These are phyloP conservation scores for Chlorophyllum brunneum DNA, from an alignment of 768 basidiomycete species.

Conservation along the genomic window DNA sequence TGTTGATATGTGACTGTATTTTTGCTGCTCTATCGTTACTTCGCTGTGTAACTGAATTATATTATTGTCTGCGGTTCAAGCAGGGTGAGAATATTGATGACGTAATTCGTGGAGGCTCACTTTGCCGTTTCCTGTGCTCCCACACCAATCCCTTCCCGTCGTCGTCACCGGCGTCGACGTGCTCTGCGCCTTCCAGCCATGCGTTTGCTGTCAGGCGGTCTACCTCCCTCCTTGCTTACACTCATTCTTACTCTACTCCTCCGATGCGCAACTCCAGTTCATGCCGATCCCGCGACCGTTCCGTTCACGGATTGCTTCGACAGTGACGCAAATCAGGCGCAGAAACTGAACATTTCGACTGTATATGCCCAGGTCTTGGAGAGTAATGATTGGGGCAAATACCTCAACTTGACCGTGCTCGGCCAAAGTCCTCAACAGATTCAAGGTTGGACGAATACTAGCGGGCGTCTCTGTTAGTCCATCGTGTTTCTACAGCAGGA, in stretches of 20 bases:
- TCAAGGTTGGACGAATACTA: slow-evolving; percentile 52
- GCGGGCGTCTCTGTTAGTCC: slow-evolving; percentile 63
- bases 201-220: neutral
- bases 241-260: slow-evolving; percentile 26
- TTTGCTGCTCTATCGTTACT: slow-evolving; percentile 4
- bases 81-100: slow-evolving; percentile 10
- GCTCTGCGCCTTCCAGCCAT: neutral
- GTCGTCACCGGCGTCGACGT: neutral
- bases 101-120: slow-evolving; percentile 1
- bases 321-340: slow-evolving; percentile 37
- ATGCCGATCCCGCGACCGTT: slow-evolving; percentile 58
- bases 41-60: neutral
- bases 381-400: slow-evolving; percentile 34
- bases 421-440: slow-evolving; percentile 61
- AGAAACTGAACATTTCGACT: slow-evolving; percentile 61
- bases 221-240: neutral
- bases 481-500: neutral
- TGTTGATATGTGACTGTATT: slow-evolving; percentile 7
- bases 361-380: slow-evolving; percentile 71
- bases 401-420: slow-evolving; percentile 70
- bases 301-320: slow-evolving; percentile 69
- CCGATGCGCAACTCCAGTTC: slow-evolving; percentile 19
- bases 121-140: neutral
- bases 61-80: neutral
- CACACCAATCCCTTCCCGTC: neutral